Conservation (phyloP, 257 asterid genomes). For the Nicotiana benthamiana region DNA sequence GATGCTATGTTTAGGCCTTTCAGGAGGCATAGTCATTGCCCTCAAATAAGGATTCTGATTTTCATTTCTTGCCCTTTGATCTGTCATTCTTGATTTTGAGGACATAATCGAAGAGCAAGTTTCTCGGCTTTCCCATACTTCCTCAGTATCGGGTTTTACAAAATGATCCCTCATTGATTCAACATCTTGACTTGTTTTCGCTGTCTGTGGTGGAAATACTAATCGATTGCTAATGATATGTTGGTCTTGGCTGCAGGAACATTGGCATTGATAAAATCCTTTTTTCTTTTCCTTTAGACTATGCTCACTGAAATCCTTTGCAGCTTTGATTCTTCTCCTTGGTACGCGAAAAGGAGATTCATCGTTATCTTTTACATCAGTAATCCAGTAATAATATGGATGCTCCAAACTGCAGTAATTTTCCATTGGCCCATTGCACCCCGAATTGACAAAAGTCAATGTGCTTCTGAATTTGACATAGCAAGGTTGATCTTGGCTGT, state of each 20-base stretch:
- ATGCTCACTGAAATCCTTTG: not conserved
- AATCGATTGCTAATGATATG: not conserved
- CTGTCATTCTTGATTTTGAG: not conserved
- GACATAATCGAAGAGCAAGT: not conserved
- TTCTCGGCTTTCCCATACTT: not conserved
- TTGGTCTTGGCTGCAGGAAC: not conserved
- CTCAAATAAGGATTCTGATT: constrained; percentile 8
- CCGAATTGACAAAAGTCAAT: not conserved
- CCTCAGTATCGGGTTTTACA: not conserved
- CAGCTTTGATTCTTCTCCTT: not conserved
- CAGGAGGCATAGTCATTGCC: constrained; percentile 44
- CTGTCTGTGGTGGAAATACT: not conserved
- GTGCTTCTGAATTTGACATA: constrained; percentile 10
- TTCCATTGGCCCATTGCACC: not conserved
- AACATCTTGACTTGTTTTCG: not conserved
- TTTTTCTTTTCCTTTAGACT: not conserved
- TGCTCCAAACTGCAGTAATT: constrained; percentile 15
- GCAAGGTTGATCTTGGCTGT: not conserved
- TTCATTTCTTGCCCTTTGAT: not conserved
- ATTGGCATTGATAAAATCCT: not conserved
- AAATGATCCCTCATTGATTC: not conserved
- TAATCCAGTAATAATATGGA: constrained; percentile 15
- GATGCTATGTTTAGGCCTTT: constrained; percentile 21
- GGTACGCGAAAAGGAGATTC: not conserved
- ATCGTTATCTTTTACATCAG: not conserved